A percentile compares a stretch with the other conserved stretches of the same genome.
phyloP scores from a whole-genome alignment of 257 asterid genomes.

The Cinchona pubescens region DNA sequence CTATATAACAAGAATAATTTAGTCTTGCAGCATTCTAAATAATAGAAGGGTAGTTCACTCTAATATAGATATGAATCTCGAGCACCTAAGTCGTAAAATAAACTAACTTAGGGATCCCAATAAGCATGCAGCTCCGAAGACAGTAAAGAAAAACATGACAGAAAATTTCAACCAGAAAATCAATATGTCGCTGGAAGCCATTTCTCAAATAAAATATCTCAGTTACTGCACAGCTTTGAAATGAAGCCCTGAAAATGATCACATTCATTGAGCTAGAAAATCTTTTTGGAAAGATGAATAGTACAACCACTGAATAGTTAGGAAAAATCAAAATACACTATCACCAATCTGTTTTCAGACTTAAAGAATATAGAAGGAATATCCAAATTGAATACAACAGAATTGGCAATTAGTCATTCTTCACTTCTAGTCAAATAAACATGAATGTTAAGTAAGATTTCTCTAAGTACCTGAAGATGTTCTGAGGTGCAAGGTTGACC shows the following conservation, averaged over 20 bases:
- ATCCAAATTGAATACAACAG: background rate
- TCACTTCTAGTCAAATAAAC: background rate
- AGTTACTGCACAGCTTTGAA: background rate
- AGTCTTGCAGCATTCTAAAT: background rate
- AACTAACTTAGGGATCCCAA: background rate
- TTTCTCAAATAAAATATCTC: background rate
- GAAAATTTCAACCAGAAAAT: too few species aligned
- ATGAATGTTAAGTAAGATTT: background rate
- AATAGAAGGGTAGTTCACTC: background rate
- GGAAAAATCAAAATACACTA: background rate
- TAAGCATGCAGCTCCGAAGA: background rate
- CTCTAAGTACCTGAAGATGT: constrained; percentile 64
- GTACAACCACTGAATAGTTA: background rate
- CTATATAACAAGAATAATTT: background rate
- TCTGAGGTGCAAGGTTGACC: constrained; percentile 87
- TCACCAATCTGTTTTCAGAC: background rate
- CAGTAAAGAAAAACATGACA: too few species aligned
- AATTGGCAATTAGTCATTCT: background rate
- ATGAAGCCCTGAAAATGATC: background rate
- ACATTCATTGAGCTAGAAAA: background rate
- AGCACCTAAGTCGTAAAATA: background rate
- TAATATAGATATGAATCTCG: background rate
- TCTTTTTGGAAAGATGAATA: background rate
- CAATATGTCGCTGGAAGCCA: background rate
- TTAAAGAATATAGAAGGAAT: background rate